phyloP scores from a whole-genome alignment of 768 basidiomycete species.

The Phanerodontia chrysosporium region DNA sequence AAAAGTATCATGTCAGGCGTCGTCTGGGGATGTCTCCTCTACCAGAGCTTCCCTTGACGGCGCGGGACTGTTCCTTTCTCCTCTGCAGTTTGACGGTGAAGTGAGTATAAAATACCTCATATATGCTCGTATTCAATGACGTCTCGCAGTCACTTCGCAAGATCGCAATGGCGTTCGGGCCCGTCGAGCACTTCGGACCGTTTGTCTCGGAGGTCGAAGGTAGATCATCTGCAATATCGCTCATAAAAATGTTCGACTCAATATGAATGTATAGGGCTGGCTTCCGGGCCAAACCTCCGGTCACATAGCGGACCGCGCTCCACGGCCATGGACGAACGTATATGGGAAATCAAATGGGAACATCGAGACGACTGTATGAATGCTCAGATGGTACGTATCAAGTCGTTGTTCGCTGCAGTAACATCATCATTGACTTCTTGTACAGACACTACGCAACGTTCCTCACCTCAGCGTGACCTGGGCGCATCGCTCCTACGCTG shows the following conservation, averaged over 20 bases:
- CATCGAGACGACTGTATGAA: constrained; percentile 72
- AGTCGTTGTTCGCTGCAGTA: not conserved
- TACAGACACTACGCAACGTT: constrained; percentile 62
- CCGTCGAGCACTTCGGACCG: constrained; percentile 50
- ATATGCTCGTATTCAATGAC: not conserved
- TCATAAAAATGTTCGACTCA: not conserved
- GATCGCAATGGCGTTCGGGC: constrained; percentile 59
- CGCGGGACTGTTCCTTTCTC: constrained; percentile 44
- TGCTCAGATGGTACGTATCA: constrained; percentile 58
- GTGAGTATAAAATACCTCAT: constrained; percentile 29
- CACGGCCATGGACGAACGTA: constrained; percentile 49
- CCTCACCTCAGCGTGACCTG: constrained; percentile 75
- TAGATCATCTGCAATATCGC: not conserved
- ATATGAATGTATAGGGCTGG: not conserved
- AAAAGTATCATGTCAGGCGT: not conserved
- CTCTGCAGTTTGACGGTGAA: constrained; percentile 56
- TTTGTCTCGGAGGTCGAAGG: constrained; percentile 20
- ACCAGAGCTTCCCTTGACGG: constrained; percentile 20
- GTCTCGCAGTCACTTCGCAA: constrained; percentile 42
- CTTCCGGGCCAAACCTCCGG: not conserved
- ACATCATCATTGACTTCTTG: not conserved
- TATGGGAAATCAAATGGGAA: constrained; percentile 79
- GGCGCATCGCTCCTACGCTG: constrained; percentile 57
- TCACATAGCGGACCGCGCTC: constrained; percentile 59
- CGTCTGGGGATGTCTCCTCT: not conserved